Evolutionary conservation across 2,329 filamentous ascomycete genomes (phyloP).

Genomic region (Monosporascus sp.): DNA sequence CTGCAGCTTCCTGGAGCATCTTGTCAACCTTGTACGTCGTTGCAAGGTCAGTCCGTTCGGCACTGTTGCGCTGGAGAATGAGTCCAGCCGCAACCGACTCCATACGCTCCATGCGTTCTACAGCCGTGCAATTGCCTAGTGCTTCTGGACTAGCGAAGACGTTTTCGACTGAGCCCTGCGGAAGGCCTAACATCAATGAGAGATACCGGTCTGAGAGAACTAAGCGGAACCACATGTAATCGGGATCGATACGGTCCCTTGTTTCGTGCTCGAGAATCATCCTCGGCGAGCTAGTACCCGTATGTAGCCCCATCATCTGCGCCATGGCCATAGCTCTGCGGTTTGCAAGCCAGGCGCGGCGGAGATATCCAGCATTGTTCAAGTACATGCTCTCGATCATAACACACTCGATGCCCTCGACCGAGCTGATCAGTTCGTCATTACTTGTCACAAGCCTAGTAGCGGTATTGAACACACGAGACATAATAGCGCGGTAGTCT

Average conservation of each 20-base stretch:
- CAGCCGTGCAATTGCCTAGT: constrained; percentile 20
- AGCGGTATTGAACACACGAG: constrained; percentile 21
- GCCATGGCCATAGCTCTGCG: constrained; percentile 41
- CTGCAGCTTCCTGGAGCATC: constrained; percentile 31
- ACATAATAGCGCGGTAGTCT: constrained; percentile 6
- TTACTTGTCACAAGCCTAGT: constrained; percentile 37
- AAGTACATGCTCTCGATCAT: constrained; percentile 43
- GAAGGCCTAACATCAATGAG: constrained; percentile 42
- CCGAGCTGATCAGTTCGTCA: constrained; percentile 37
- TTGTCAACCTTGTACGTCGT: constrained; percentile 31
- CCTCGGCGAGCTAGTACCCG: constrained; percentile 2
- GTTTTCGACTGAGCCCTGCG: constrained; percentile 30
- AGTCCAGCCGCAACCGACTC: constrained; percentile 31
- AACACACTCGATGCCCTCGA: constrained; percentile 48
- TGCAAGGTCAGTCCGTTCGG: constrained; percentile 19
- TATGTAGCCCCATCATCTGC: constrained; percentile 35
- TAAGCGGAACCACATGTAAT: constrained; percentile 42
- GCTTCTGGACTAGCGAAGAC: constrained; percentile 21
- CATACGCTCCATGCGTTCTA: constrained; percentile 23
- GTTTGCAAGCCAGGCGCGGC: constrained; percentile 39
- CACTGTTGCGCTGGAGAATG: constrained; percentile 34
- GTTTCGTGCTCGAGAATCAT: constrained; percentile 21
- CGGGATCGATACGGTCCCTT: constrained; percentile 23
- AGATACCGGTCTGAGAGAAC: constrained; percentile 42
- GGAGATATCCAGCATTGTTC: constrained; percentile 42